phyloP scores from a whole-genome alignment of 352 stramenopile species.

The Globisporangium apiculatum region DNA sequence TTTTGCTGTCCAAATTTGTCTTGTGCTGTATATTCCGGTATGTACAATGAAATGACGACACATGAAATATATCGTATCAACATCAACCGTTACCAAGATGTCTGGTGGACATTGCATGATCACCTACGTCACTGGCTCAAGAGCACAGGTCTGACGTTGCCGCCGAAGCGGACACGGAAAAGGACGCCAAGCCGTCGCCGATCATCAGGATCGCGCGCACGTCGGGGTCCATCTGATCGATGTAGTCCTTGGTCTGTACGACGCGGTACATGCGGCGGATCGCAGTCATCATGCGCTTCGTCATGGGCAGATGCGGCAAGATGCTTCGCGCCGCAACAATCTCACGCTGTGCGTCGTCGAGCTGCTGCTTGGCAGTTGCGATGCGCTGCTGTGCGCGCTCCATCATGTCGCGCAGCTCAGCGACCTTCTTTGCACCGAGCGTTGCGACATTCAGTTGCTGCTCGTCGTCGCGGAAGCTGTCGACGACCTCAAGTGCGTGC shows the following conservation, averaged over 20 bases:
- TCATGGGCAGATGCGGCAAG: constrained; percentile 47
- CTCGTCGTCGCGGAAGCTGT: constrained; percentile 37
- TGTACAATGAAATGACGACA: no score
- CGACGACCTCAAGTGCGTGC: constrained; percentile 26
- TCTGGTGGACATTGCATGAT: no score
- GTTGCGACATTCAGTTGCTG: constrained; percentile 44
- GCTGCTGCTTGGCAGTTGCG: constrained; percentile 19
- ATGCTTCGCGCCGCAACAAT: constrained; percentile 35
- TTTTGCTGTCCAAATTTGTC: no score
- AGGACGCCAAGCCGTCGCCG: constrained; percentile 1
- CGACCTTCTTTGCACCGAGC: constrained; percentile 49
- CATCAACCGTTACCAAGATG: no score
- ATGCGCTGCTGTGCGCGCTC: constrained; percentile 35
- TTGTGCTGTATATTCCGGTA: no score
- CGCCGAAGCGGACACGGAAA: no score
- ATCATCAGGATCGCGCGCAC: constrained; percentile 27
- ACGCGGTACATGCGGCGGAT: constrained; percentile 52
- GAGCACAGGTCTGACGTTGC: no score
- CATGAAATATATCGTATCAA: no score
- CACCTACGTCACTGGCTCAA: no score
- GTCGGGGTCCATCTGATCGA: constrained; percentile 54
- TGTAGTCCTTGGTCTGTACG: constrained; percentile 66
- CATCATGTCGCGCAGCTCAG: constrained; percentile 45
- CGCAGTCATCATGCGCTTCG: constrained; percentile 44
- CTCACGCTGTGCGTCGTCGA: constrained; percentile 31